Evolutionary conservation across 2,329 filamentous ascomycete species (phyloP).

Genomic region (Fusarium agapanthi): DNA sequence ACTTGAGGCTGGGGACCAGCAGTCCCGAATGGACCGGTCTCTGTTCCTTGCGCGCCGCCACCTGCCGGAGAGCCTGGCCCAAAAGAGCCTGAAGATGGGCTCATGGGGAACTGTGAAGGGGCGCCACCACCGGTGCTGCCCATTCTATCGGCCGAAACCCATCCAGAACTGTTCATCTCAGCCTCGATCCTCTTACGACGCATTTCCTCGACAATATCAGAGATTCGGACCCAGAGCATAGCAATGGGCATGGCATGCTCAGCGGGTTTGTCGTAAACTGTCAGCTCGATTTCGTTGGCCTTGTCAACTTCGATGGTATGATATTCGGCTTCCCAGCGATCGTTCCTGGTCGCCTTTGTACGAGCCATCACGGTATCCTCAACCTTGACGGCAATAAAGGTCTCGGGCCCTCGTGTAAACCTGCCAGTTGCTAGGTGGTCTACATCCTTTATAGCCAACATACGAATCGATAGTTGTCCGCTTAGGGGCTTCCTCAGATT

Average conservation of each 20-base stretch:
- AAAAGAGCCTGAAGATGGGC: slow-evolving; percentile 55
- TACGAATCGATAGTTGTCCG: slow-evolving; percentile 85
- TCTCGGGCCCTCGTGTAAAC: slow-evolving; percentile 92
- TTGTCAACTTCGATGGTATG: slow-evolving; percentile 97
- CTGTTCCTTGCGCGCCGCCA: slow-evolving; percentile 47
- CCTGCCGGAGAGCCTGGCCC: slow-evolving; percentile 55
- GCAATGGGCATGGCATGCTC: slow-evolving; percentile 93
- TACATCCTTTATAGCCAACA: slow-evolving; percentile 91
- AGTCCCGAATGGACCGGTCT: slow-evolving; percentile 45
- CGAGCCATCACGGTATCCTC: slow-evolving; percentile 92
- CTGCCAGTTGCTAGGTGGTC: slow-evolving; percentile 87
- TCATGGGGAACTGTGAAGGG: slow-evolving; percentile 66
- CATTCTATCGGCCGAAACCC: slow-evolving; percentile 98
- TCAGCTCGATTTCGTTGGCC: slow-evolving; percentile 97
- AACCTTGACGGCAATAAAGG: slow-evolving; percentile 95
- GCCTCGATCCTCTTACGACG: slow-evolving; percentile 96
- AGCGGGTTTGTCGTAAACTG: slow-evolving; percentile 93
- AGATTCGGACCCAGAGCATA: slow-evolving; percentile 95
- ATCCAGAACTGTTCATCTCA: slow-evolving; percentile 92
- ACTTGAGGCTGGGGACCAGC: slow-evolving; percentile 58
- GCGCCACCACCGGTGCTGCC: slow-evolving; percentile 64
- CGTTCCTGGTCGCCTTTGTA: slow-evolving; percentile 84
- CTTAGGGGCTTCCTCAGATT: slow-evolving; percentile 96
- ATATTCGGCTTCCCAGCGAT: slow-evolving; percentile 90
- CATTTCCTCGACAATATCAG: slow-evolving; percentile 97